Evolutionary conservation across 2,329 filamentous ascomycete genomes (phyloP), one percentile per base, ranked within the genome.

Genomic region (Madurella fahalii): DNA sequence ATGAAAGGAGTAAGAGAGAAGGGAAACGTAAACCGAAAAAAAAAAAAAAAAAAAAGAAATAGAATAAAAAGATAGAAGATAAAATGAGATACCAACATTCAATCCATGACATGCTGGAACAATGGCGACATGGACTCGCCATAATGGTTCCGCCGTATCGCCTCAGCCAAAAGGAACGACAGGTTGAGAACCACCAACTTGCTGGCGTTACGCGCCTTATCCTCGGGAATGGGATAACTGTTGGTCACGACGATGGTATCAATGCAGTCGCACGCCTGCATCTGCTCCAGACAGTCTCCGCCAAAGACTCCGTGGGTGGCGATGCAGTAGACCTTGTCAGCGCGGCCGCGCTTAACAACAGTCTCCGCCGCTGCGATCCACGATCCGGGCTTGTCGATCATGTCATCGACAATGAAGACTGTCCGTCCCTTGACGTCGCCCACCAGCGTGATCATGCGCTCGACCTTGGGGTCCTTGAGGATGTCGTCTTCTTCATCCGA

Each of bases 341-440:
- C 94, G 43, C 84, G 83, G 61, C 94, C 95, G 60, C 88, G 84
- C 78, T 97, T 97, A 50, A 96, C 89, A 2, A 96, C 93, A 1
- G 92, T 95, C 76, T 99, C 94, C 12, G 94, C 94, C 7, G 94
- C 94, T 5, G 93, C 93, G 63, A 99, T 95, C 94, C 94, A 99
- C 7, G 90, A 96, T 13, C 88, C 90, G 9, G 91, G 86, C 75
- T 96, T 96, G 74, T 99, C 94, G 67, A 99, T 96, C 89, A 99
- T 97, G 70, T 99, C 94, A 69, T 99, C 94, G 47, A 99, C 89
- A 58, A 99, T 91, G 68, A 99, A 87, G 51, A 97, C 94, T 0
- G 90, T 86, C 55, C 90, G 84, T 68, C 90, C 85, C 67, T 85
- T 87, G 57, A 99, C 94, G 65, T 97, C 90, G 57, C 94, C 94